Evolutionary conservation across 2,329 filamentous ascomycete genomes (phyloP).

Genomic region (Plenodomus tracheiphilus): DNA sequence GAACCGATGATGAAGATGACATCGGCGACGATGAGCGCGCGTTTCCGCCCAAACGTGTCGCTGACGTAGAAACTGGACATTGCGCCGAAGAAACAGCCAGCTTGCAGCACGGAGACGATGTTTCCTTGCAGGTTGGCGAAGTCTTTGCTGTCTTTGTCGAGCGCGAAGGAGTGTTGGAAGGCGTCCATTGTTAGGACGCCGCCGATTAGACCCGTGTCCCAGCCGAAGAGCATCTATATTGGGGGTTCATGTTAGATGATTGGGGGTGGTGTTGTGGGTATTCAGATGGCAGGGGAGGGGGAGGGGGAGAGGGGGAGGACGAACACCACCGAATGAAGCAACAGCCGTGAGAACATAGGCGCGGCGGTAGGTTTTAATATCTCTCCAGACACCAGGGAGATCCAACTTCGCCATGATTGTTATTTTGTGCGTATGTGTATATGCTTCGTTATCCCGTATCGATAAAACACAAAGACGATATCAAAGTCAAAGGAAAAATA

Average conservation of each 20-base stretch:
- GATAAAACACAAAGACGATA: too few relatives aligned
- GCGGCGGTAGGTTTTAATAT: constrained; percentile 46
- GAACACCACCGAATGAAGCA: constrained; percentile 46
- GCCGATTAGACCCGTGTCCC: constrained; percentile 44
- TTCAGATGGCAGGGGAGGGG: too few relatives aligned
- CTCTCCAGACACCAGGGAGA: constrained; percentile 40
- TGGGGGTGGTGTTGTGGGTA: neutral
- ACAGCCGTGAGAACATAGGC: constrained; percentile 48
- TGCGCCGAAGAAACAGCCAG: constrained; percentile 52
- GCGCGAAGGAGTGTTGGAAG: constrained; percentile 48
- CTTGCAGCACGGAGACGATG: constrained; percentile 50
- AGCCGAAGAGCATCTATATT: constrained; percentile 35
- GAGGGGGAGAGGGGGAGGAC: neutral
- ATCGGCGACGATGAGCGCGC: constrained; percentile 48
- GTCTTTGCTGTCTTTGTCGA: constrained; percentile 34
- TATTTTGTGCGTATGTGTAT: too few relatives aligned
- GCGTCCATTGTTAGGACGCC: constrained; percentile 49
- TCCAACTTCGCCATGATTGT: constrained; percentile 38
- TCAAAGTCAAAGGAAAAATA: too few relatives aligned
- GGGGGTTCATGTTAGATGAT: neutral
- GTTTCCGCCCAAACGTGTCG: constrained; percentile 48
- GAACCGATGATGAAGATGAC: constrained; percentile 49
- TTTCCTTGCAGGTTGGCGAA: constrained; percentile 49
- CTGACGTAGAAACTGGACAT: constrained; percentile 48
- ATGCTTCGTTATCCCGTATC: too few relatives aligned